phyloP scores from a whole-genome alignment of 805 yeast genomes.

The Tetrapisispora iriomotensis region DNA sequence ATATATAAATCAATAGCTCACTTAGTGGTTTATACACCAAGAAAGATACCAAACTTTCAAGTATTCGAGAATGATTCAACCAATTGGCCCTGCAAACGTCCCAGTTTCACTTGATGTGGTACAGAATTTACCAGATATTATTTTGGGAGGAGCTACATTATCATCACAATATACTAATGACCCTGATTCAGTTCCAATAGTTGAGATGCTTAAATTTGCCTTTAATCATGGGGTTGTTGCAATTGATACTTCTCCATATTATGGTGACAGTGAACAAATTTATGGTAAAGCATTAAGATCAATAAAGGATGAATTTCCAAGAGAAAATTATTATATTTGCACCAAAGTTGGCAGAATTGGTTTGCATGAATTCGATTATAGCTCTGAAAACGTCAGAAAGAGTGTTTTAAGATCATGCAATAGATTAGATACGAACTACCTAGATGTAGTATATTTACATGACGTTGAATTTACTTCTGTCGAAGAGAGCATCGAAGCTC shows the following conservation, averaged over 20 bases:
- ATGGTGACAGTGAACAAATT: slow-evolving; percentile 76
- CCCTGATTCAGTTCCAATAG: slow-evolving; percentile 51
- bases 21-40: too few species aligned
- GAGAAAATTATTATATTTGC: slow-evolving; percentile 60
- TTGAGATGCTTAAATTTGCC: slow-evolving; percentile 47
- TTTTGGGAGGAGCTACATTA: slow-evolving; percentile 85
- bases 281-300: slow-evolving; percentile 55
- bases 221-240: slow-evolving; percentile 63
- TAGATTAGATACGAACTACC: slow-evolving; percentile 54
- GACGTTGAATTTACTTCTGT: slow-evolving; percentile 74
- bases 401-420: slow-evolving; percentile 60
- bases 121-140: slow-evolving; percentile 24
- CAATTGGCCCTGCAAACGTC: too few species aligned
- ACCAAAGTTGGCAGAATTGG: slow-evolving; percentile 80
- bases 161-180: slow-evolving; percentile 68
- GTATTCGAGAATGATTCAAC: too few species aligned
- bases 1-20: too few species aligned
- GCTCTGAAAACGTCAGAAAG: slow-evolving; percentile 45
- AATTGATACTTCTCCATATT: slow-evolving; percentile 86
- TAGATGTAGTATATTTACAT: slow-evolving; percentile 80
- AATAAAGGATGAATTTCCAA: slow-evolving; percentile 31
- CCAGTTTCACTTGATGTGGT: neutral
- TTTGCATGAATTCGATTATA: slow-evolving; percentile 61
- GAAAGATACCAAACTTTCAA: too few species aligned
- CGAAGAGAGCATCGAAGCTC: slow-evolving; percentile 48